Conservation (phyloP, 75 land plant genomes). For the Ceratopteris richardii region DNA sequence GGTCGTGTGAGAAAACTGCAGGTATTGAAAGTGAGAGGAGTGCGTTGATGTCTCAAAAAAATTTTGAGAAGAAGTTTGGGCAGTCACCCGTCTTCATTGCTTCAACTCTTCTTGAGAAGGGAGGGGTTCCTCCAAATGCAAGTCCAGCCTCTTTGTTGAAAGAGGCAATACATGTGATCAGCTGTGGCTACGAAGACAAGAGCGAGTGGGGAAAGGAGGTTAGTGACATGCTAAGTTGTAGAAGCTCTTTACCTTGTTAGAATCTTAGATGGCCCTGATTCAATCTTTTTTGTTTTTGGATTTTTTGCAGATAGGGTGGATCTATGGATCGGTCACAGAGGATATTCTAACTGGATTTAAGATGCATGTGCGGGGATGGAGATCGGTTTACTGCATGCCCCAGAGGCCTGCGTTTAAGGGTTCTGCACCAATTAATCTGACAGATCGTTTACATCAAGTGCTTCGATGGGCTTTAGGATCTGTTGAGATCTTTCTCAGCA, state of each 20-base stretch:
- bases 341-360: slow-evolving; percentile 90
- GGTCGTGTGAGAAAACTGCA: no score
- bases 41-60: slow-evolving; percentile 77
- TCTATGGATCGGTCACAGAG: slow-evolving; percentile 84
- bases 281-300: neutral
- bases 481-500: slow-evolving; percentile 75
- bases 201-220: slow-evolving; percentile 99
- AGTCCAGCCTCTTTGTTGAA: slow-evolving; percentile 74
- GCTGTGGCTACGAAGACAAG: slow-evolving; percentile 98
- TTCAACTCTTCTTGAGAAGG: slow-evolving; percentile 77
- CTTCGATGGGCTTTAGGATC: slow-evolving; percentile 86
- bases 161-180: slow-evolving; percentile 98
- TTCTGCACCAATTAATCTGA: slow-evolving; percentile 79
- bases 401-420: slow-evolving; percentile 73
- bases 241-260: neutral
- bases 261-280: neutral
- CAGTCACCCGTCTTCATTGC: slow-evolving; percentile 94
- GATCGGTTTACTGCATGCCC: slow-evolving; percentile 84
- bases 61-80: slow-evolving; percentile 92
- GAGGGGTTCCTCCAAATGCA: slow-evolving; percentile 75
- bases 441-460: slow-evolving; percentile 86
- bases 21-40: slow-evolving; percentile 71
- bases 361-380: slow-evolving; percentile 85
- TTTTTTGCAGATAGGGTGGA: slow-evolving; percentile 78
- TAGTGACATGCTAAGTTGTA: neutral